Base-by-base conservation (phyloP, 108 stramenopile genomes). In the Thalassiosira profunda region DNA sequence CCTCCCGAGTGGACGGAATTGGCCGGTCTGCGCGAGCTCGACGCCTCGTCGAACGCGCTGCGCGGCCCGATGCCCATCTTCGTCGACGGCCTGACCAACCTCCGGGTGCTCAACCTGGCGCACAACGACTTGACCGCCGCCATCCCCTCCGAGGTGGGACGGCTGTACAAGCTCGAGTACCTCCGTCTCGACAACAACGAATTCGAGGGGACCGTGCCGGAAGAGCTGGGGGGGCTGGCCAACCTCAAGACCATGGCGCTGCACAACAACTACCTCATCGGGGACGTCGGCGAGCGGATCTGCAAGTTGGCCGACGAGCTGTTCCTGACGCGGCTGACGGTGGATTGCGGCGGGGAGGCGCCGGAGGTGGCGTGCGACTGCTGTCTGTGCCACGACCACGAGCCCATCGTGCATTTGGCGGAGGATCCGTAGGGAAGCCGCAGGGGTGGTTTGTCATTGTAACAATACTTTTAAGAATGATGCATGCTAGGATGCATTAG, bases 111-210 rank as follows among this genome's bases (percentile, higher is more conserved):
- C 34, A 76, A 82, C 20, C 57, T 85, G 38, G 71, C 75, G 17
- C 30, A 67, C 20, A 89, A 86, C 58, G 58, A 76, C 17, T 43
- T 92, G 30, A 52, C 35, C 0, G 85, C 88, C 10, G 25, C 56
- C 4, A 80, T 92, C 36, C 91, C 91, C 8, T 41, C 75, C 5
- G 87, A 85, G 55, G 4, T 93, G 0, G 88, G 85, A 37, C 45
- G 61, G 14, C 57, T 79, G 2, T 79, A 60, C 58, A 77, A 80
- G 56, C 46, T 84, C 14, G 75, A 84, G 53, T 40, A 63, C 9
- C 58, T 84, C 26, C 63, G 67, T 49, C 53, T 84, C 29, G 64
- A 84, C 37, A 54, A 56, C 38, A 84, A 84, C 54, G 36, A 57
- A 21, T 57, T 84, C 15, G 41, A 31, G 5, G 79, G 75, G 2